Conservation (phyloP, 176 grass and related monocot species). For the Phragmites australis region DNA sequence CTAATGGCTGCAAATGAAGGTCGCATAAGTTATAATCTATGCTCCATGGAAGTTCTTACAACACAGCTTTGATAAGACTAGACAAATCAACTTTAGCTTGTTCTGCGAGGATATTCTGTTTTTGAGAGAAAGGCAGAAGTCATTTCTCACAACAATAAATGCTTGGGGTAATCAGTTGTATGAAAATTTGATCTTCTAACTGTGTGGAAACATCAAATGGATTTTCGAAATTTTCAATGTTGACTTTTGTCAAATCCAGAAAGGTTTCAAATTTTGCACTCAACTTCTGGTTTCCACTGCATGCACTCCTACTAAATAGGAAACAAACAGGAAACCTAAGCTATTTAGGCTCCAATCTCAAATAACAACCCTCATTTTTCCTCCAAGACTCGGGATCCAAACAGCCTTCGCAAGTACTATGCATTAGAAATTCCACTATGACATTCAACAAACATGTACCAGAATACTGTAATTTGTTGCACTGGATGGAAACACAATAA, state of each 20-base stretch:
- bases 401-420: neutral
- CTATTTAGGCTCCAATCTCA: too few relatives aligned
- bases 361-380: too few relatives aligned
- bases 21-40: neutral
- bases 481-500: neutral
- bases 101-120: neutral
- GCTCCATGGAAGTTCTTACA: neutral
- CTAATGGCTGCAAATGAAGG: slow-evolving; percentile 5
- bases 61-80: neutral
- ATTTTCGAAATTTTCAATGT: neutral
- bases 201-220: neutral
- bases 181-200: neutral
- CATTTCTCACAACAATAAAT: neutral
- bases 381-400: too few relatives aligned
- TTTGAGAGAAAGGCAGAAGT: neutral
- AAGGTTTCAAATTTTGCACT: neutral
- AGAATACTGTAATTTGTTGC: neutral
- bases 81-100: neutral
- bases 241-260: neutral
- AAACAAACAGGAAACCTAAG: neutral
- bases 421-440: neutral
- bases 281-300: neutral
- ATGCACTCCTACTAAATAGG: neutral
- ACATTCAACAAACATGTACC: neutral
- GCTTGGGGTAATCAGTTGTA: neutral